Evolutionary conservation across 106 monocot genomes (phyloP), one percentile per base, ranked within the genome.

Genomic region (Posidonia australis): DNA sequence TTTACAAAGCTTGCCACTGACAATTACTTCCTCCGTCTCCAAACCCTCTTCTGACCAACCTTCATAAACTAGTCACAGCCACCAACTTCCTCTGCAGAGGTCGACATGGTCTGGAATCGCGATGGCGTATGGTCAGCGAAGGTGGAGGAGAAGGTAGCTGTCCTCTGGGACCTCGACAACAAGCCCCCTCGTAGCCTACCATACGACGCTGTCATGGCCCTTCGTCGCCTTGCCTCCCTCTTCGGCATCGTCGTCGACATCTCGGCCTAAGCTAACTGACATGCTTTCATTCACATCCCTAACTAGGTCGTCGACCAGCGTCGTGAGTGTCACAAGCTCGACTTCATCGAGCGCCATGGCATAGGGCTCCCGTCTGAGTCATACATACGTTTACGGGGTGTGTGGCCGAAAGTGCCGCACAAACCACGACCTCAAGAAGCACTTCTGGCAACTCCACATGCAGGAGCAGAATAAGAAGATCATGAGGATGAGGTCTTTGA

Each of bases 131-230:
- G 74, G 79, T 73, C 76, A 23, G 74, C 90, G 23, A 43, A 72
- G 55, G 26, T 13, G 9, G 21, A 48, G 17, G 59, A 71, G 54
- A 79, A 70, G 12, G 90, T 87, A 1, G 84, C 83, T 18, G 79
- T 96, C 25, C 86, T 96, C 46, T 90, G 90, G 96, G 96, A 96
- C 78, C 96, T 96, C 60, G 90, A 96, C 78, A 96, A 90, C 80
- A 96, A 96, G 74, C 96, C 96, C 32, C 96, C 96, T 19, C 90
- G 78, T 18, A 84, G 90, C 10, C 78, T 82, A 5, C 96, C 90
- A 30, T 90, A 69, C 74, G 64, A 73, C 3, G 96, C 90, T 67
- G 90, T 87, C 58, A 43, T 78, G 46, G 27, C 86, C 22, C 87
- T 90, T 80, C 73, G 67, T 60, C 76, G 54, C 30, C 66, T 87